A percentile compares a stretch with the other conserved stretches of the same genome.
These are phyloP conservation scores for Boletus sp. DNA, from an alignment of 1,284 basidiomycete species.

Conservation along the genomic window DNA sequence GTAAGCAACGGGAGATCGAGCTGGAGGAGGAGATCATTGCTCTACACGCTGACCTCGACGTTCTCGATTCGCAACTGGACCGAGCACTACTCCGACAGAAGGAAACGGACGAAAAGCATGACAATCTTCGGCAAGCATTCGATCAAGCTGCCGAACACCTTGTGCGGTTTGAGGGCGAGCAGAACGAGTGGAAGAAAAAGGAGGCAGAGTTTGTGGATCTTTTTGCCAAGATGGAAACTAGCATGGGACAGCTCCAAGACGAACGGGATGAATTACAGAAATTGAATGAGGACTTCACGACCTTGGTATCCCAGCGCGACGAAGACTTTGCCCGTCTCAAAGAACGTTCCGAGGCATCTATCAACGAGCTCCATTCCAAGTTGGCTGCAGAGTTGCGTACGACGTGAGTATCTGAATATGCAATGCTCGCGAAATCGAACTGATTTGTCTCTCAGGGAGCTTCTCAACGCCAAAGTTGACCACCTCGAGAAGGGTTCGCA, in stretches of 20 bases:
- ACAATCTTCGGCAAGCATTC: constrained; percentile 69
- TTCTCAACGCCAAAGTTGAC: constrained; percentile 58
- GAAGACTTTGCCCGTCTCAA: constrained; percentile 77
- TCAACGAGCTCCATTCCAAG: constrained; percentile 74
- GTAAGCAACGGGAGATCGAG: constrained; percentile 81
- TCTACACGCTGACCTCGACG: constrained; percentile 81
- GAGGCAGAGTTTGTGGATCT: constrained; percentile 61
- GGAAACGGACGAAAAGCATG: constrained; percentile 76
- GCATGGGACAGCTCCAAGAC: constrained; percentile 53
- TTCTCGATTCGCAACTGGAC: constrained; percentile 84
- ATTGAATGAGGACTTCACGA: constrained; percentile 71
- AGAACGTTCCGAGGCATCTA: constrained; percentile 69
- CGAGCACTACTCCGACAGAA: constrained; percentile 74
- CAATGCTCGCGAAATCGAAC: not conserved
- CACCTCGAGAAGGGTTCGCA: constrained; percentile 65
- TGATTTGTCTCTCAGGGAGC: constrained; percentile 47
- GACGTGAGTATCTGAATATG: constrained; percentile 48
- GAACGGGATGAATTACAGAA: constrained; percentile 65
- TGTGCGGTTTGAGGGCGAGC: constrained; percentile 74
- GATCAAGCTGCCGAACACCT: constrained; percentile 84
- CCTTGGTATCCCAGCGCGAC: constrained; percentile 70
- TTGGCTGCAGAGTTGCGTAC: constrained; percentile 65
- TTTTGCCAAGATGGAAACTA: constrained; percentile 58
- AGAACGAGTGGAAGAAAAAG: constrained; percentile 62
- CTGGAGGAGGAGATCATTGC: constrained; percentile 84